phyloP scores from a whole-genome alignment of 2,329 filamentous ascomycete species.

The Cytospora leucostoma region DNA sequence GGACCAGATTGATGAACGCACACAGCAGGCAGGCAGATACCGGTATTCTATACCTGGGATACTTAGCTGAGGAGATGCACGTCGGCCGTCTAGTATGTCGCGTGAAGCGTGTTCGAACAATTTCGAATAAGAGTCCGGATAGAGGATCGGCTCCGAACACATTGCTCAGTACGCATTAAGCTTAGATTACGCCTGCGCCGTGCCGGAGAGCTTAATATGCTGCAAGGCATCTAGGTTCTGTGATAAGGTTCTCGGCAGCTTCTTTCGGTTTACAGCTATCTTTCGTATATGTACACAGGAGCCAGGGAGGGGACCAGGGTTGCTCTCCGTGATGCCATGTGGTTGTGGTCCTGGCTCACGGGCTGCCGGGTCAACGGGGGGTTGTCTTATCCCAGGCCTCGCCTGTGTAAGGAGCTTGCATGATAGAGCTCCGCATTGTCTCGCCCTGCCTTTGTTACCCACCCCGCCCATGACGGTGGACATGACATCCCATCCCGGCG shows the following conservation, averaged over 20 bases:
- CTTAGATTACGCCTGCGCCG: neutral
- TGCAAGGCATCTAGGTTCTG: neutral
- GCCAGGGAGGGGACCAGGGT: constrained; percentile 1
- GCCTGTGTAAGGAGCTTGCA: neutral
- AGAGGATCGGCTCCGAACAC: neutral
- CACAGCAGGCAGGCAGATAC: neutral
- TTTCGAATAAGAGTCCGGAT: neutral
- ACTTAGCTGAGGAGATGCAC: neutral
- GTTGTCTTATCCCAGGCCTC: no score
- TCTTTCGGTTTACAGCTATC: neutral
- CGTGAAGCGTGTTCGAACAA: neutral
- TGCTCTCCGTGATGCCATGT: constrained; percentile 17
- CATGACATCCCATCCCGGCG: neutral
- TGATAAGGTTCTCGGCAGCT: neutral
- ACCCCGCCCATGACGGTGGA: neutral
- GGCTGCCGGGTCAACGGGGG: no score
- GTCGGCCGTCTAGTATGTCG: neutral
- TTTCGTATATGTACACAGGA: no score
- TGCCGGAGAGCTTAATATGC: neutral
- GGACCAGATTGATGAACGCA: neutral
- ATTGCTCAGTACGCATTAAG: neutral
- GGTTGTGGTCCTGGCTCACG: neutral
- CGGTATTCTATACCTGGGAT: no score
- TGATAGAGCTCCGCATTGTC: neutral
- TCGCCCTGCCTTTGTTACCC: neutral